These are phyloP conservation scores for Pythium brachiatum DNA, from an alignment of 352 stramenopile genomes.

Conservation along the genomic window DNA sequence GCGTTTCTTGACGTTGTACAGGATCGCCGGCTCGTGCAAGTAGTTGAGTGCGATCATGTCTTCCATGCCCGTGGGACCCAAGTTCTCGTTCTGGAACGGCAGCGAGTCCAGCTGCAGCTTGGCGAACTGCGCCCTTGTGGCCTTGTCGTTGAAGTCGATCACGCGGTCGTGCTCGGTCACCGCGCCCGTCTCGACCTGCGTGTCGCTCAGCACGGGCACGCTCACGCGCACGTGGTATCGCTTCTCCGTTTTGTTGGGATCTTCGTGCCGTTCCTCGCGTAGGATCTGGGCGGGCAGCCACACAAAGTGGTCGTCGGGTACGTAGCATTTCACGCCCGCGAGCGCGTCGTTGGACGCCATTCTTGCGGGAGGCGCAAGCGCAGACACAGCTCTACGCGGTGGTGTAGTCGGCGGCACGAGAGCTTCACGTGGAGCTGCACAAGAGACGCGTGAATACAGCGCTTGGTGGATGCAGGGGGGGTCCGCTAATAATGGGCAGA, in stretches of 20 bases:
- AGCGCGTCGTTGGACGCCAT: slow-evolving; percentile 21
- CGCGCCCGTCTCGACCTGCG: slow-evolving; percentile 19
- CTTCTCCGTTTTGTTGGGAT: slow-evolving; percentile 47
- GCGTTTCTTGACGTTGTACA: slow-evolving; percentile 89
- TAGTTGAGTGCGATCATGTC: slow-evolving; percentile 89
- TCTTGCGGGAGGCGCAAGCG: neutral
- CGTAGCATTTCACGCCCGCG: slow-evolving; percentile 73
- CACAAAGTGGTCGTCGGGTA: slow-evolving; percentile 71
- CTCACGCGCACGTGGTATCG: slow-evolving; percentile 57
- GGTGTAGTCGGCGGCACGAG: neutral
- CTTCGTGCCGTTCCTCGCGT: slow-evolving; percentile 48
- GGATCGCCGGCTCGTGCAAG: slow-evolving; percentile 87
- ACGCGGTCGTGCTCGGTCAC: slow-evolving; percentile 49
- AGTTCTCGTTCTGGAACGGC: slow-evolving; percentile 75
- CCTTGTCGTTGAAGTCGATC: slow-evolving; percentile 73
- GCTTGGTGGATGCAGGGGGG: no score
- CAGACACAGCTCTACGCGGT: neutral
- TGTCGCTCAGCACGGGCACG: slow-evolving; percentile 29
- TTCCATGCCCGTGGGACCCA: slow-evolving; percentile 60
- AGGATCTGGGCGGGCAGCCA: slow-evolving; percentile 78
- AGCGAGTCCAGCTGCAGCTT: slow-evolving; percentile 68
- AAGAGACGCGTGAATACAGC: no score
- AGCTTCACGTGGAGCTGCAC: no score
- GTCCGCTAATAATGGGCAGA: no score
- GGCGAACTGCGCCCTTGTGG: slow-evolving; percentile 58